Evolutionary conservation across 1,284 basidiomycete genomes (phyloP), one percentile per base, ranked within the genome.

Genomic region (Uromyces viciae-fabae): DNA sequence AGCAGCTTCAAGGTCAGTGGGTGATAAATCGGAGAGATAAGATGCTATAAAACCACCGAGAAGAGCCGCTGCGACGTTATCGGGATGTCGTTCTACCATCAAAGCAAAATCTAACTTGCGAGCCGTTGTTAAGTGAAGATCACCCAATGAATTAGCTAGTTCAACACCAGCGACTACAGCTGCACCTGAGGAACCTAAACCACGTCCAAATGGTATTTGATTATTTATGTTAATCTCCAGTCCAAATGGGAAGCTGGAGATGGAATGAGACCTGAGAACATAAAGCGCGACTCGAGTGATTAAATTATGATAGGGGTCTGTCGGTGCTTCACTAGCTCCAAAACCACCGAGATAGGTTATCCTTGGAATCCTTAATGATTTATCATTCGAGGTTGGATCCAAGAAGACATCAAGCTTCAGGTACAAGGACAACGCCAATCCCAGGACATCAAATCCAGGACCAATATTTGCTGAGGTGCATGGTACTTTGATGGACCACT

Each of bases 21-120:
- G 85, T 52, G 85, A 86, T 52, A 99, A 90, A 86, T 98, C 96
- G 81, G 92, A 90, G 79, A 99, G 90, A 88, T 99, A 99, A 7
- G 93, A 94, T 14, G 96, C 97, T n/a, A 99, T 94, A 86, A 99
- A 99, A 0, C 97, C 97, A 54, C 97, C 97, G 42, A 98, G 90
- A 46, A 99, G 90, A 0, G 96, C 96, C 0, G 97, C 97, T 0
- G 97, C 97, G 83, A 99, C 96, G 86, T 99, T 99, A 88, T 99
- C 97, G 9, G 97, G 97, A 86, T 99, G 97, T 14, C 97, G 90
- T 87, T 99, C 97, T 84, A 99, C 95, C 97, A 99, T 99, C 81
- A 99, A 89, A 0, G 97, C 95, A 85, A 94, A 96, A 87, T 99
- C 97, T 81, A 99, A 90, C 84, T 97, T 88, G 38, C 97, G 90